These are phyloP conservation scores for Kazachstania bromeliacearum DNA, from an alignment of 805 yeast species.

Conservation along the genomic window DNA sequence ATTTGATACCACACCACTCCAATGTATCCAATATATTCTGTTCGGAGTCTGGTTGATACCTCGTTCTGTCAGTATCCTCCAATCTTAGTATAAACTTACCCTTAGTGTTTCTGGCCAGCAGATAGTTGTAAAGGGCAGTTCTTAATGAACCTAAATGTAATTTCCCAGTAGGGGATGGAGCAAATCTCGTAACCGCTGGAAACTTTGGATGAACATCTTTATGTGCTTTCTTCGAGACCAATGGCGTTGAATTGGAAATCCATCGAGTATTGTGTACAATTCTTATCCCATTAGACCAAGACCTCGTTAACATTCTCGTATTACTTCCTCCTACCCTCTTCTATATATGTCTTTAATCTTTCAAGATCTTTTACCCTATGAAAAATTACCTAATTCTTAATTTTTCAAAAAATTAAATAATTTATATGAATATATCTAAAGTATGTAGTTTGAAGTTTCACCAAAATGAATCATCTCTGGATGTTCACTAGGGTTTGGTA, in stretches of 20 bases:
- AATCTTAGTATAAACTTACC: constrained; percentile 76
- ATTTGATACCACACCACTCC: constrained; percentile 61
- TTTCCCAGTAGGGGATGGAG: constrained; percentile 96
- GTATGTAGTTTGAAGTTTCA: constrained; percentile 16
- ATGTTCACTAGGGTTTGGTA: constrained; percentile 31
- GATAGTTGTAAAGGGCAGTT: constrained; percentile 84
- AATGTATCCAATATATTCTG: constrained; percentile 65
- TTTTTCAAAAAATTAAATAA: background rate
- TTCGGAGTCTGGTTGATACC: constrained; percentile 79
- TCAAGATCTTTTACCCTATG: too few species aligned
- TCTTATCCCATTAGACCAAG: too few species aligned
- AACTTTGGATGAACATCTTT: constrained; percentile 32
- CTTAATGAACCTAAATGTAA: constrained; percentile 90
- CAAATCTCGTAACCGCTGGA: constrained; percentile 84
- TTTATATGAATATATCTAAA: background rate
- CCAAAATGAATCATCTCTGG: constrained; percentile 31
- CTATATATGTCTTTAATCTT: too few species aligned
- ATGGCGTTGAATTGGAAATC: too few species aligned
- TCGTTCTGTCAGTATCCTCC: constrained; percentile 86
- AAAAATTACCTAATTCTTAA: too few species aligned
- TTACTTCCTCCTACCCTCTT: too few species aligned
- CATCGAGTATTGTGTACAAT: too few species aligned
- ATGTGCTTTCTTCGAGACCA: background rate
- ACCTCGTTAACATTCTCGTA: too few species aligned
- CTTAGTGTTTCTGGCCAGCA: constrained; percentile 66